These are phyloP conservation scores for Lignosus rhinocerotis DNA, from an alignment of 1,284 basidiomycete genomes.

Conservation along the genomic window DNA sequence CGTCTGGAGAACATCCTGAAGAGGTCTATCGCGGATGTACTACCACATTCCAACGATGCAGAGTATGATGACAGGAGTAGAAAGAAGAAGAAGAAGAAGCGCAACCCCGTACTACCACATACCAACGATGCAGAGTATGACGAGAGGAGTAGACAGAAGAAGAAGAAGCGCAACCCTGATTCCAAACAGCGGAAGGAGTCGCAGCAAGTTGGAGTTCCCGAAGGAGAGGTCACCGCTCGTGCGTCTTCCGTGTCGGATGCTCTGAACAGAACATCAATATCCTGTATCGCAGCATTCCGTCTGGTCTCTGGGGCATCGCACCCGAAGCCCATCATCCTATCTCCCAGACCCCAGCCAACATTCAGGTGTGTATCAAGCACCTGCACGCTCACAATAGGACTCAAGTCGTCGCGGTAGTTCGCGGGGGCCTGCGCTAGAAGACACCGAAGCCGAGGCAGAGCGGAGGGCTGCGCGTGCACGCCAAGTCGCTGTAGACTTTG, in stretches of 20 bases:
- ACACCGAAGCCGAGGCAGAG: slow-evolving; percentile 31
- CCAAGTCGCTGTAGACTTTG: slow-evolving; percentile 34
- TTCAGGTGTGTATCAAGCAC: slow-evolving; percentile 24
- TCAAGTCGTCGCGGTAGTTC: slow-evolving; percentile 16
- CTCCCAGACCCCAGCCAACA: slow-evolving; percentile 27
- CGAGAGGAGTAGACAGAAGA: slow-evolving; percentile 3
- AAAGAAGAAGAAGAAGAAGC: slow-evolving; percentile 19
- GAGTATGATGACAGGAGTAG: slow-evolving; percentile 3
- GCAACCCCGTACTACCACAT: slow-evolving; percentile 4
- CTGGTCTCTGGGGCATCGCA: slow-evolving; percentile 29
- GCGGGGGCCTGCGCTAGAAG: slow-evolving; percentile 33
- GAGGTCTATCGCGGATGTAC: slow-evolving; percentile 27
- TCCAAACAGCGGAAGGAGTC: too few relatives aligned
- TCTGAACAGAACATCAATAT: background rate
- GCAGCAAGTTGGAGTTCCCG: background rate
- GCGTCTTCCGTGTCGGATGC: background rate
- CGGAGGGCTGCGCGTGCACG: slow-evolving; percentile 28
- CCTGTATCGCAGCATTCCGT: slow-evolving; percentile 30
- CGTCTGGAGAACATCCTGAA: slow-evolving; percentile 31
- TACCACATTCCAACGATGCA: background rate
- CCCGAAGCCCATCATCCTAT: slow-evolving; percentile 30
- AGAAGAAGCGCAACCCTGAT: background rate
- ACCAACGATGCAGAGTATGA: background rate
- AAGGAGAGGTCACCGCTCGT: slow-evolving; percentile 13
- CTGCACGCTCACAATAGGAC: background rate